A percentile compares a stretch with the other conserved stretches of the same genome.
These are phyloP conservation scores for Pseudoscleropodium purum DNA, from an alignment of 225 moss, liverwort and hornwort species.

Conservation along the genomic window DNA sequence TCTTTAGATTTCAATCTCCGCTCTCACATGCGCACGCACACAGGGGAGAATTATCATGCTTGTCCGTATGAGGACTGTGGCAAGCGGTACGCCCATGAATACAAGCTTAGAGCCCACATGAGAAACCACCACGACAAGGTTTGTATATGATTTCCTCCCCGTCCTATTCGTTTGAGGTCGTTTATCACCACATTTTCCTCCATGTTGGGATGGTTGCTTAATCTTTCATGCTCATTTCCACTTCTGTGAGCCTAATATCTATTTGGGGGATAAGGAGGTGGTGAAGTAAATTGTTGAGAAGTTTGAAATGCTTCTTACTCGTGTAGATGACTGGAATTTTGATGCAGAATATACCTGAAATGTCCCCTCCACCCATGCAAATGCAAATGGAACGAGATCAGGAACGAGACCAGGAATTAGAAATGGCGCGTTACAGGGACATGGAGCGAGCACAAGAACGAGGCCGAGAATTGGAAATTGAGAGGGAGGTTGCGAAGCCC, in stretches of 20 bases:
- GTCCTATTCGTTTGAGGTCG: neutral
- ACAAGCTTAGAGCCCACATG: constrained; percentile 93
- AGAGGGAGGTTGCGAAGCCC: constrained; percentile 18
- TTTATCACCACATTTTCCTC: neutral
- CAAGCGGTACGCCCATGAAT: constrained; percentile 97
- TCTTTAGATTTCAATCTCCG: constrained; percentile 96
- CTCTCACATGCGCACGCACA: constrained; percentile 97
- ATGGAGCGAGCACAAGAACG: constrained; percentile 16
- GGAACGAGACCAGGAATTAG: constrained; percentile 31
- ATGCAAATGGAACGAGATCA: constrained; percentile 30
- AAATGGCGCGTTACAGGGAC: constrained; percentile 25
- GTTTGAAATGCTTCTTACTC: neutral
- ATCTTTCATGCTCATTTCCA: neutral
- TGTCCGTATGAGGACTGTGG: constrained; percentile 95
- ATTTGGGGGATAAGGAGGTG: neutral
- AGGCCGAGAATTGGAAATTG: constrained; percentile 16
- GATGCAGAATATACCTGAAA: constrained; percentile 68
- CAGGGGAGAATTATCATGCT: constrained; percentile 93
- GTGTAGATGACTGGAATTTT: neutral
- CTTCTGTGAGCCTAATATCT: neutral
- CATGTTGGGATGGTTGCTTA: neutral
- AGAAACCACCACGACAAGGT: constrained; percentile 93
- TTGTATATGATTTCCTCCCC: neutral
- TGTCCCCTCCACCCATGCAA: constrained; percentile 50
- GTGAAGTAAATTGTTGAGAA: neutral